Base-by-base conservation (phyloP, 2,329 filamentous ascomycete species). In the Aureobasidium melanogenum region DNA sequence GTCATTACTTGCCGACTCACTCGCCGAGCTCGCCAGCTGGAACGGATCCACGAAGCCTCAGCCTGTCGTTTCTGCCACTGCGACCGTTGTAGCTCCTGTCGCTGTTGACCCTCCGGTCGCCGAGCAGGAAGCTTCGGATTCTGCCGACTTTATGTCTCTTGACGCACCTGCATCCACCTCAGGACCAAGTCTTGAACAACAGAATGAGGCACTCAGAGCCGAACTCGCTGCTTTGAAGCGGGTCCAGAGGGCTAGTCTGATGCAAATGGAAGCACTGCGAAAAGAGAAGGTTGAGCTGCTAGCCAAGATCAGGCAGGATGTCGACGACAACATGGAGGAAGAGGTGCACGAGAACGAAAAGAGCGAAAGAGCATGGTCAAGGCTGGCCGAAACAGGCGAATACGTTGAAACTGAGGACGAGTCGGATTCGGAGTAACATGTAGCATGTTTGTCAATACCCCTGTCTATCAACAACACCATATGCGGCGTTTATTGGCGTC, bases 191-290 rank as follows among this genome's bases (percentile, higher is more conserved):
- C 30, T 69, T 28, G 64, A 68, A 58, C 65, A 69, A 32, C 66
- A 71, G 57, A 71, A 72, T 47, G 64, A 65, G 12, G 64, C 63
- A 10, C 63, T 73, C 17, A 71, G 71, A 15, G 70, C 74, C 61
- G 64, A 79, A 62, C 59, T 80, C 17, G 76, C 74, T 22, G 74
- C 74, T 5, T 67, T 80, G 32, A 73, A 77, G 64, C 70, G 76
- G 43, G 70, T 79, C 32, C 77, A 79, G 65, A 75, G 72, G 62
- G 74, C 74, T 36, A 77, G 75, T 5, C 76, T 80, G 57, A 69
- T 74, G 24, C 77, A 78, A 62, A 68, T 80, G 28, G 74, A 74
- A 15, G 73, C 75, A 62, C 52, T 79, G 57, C 72, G 73, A 46
- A 70, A 74, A 47, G 76, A 79, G 65, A 73, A 71, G 38, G 72